Conservation (phyloP, 1,139 yeast genomes). For the Hyphopichia pseudoburtonii region DNA sequence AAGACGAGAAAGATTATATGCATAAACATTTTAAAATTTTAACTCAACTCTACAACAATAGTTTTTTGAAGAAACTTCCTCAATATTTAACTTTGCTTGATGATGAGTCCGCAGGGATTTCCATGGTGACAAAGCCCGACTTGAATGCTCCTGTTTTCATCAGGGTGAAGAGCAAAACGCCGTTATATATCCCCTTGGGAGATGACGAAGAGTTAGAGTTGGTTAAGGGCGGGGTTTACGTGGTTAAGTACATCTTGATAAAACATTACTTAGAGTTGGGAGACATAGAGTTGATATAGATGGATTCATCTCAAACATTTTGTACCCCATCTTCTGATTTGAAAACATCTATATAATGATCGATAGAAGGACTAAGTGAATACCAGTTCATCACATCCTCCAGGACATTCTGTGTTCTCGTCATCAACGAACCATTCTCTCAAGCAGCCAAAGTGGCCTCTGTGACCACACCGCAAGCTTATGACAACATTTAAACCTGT, state of each 20-base stretch:
- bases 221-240: constrained; percentile 68
- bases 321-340: not conserved
- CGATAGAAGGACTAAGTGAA: too few species aligned
- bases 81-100: constrained; percentile 67
- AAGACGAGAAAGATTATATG: constrained; percentile 63
- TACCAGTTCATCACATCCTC: constrained; percentile 52
- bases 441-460: constrained; percentile 82
- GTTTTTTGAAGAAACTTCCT: constrained; percentile 71
- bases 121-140: constrained; percentile 82
- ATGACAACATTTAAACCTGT: constrained; percentile 70
- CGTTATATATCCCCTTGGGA: constrained; percentile 28
- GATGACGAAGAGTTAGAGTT: constrained; percentile 64
- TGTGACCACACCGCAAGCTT: constrained; percentile 77
- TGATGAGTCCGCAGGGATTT: constrained; percentile 71
- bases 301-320: constrained; percentile 6
- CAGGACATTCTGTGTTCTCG: constrained; percentile 73
- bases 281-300: constrained; percentile 40
- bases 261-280: constrained; percentile 38
- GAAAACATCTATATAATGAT: too few species aligned
- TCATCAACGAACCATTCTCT: constrained; percentile 73
- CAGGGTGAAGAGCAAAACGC: constrained; percentile 41
- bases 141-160: constrained; percentile 74
- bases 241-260: constrained; percentile 65
- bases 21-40: constrained; percentile 62
- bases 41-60: constrained; percentile 62